Conservation (phyloP, 2,329 filamentous ascomycete genomes). For the Talaromyces funiculosus region DNA sequence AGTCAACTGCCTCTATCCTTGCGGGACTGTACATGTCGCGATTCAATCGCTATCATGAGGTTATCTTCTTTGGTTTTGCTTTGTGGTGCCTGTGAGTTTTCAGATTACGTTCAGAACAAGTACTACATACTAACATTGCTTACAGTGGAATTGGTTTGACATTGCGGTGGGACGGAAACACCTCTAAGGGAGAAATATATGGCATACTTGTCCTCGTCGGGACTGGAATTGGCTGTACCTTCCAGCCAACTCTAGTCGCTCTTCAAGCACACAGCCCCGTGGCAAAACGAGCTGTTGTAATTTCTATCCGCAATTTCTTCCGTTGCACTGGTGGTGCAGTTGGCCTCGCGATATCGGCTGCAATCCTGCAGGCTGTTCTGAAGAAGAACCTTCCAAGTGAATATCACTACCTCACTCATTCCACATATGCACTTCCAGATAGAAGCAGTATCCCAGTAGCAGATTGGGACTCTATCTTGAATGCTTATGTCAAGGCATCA, state of each 20-base stretch:
- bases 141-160: conserved; percentile 47
- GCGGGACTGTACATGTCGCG: conserved; percentile 56
- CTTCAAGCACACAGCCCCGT: conserved; percentile 54
- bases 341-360: conserved; percentile 54
- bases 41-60: conserved; percentile 52
- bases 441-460: conserved; percentile 23
- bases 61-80: conserved; percentile 48
- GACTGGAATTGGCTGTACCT: conserved; percentile 49
- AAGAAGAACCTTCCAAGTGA: conserved; percentile 35
- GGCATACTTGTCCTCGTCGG: conserved; percentile 49
- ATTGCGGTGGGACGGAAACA: conserved; percentile 44
- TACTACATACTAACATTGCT: background rate
- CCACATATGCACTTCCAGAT: conserved; percentile 35
- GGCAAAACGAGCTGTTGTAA: conserved; percentile 56
- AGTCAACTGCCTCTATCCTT: conserved; percentile 34
- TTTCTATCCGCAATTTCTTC: conserved; percentile 59
- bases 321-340: conserved; percentile 54
- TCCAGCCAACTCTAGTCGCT: conserved; percentile 52
- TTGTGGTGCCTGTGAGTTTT: conserved; percentile 43
- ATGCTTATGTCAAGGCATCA: conserved; percentile 51
- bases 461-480: conserved; percentile 39
- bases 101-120: background rate
- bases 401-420: conserved; percentile 35
- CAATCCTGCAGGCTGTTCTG: conserved; percentile 41
- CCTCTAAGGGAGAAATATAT: conserved; percentile 45